Evolutionary conservation across 371 early-diverging fungal genomes (phyloP).

Genomic region (Circinella umbellata): DNA sequence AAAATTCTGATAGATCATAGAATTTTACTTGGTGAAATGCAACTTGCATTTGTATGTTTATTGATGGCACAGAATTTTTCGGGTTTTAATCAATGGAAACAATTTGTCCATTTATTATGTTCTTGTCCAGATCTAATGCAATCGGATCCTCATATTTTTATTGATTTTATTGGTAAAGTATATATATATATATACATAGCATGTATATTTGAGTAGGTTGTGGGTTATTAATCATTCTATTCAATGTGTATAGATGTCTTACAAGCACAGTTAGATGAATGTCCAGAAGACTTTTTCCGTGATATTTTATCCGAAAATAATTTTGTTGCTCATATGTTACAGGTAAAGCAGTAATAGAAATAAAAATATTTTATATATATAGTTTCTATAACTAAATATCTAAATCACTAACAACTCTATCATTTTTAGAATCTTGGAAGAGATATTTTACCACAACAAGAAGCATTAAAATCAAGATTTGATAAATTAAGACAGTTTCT

Average conservation of each 20-base stretch:
- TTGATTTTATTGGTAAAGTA: constrained; percentile 62
- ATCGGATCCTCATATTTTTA: constrained; percentile 47
- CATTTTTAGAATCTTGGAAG: constrained; percentile 35
- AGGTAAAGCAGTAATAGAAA: constrained; percentile 30
- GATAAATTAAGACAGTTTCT: constrained; percentile 43
- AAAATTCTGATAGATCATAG: constrained; percentile 43
- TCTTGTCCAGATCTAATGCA: constrained; percentile 63
- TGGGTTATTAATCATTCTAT: not conserved
- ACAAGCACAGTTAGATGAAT: constrained; percentile 71
- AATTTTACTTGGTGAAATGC: constrained; percentile 78
- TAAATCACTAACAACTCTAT: no score
- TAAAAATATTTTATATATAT: no score
- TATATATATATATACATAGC: not conserved
- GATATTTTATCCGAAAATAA: constrained; percentile 76
- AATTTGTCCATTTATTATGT: constrained; percentile 74
- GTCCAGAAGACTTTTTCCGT: constrained; percentile 82
- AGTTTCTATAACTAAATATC: not conserved
- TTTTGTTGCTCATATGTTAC: constrained; percentile 63
- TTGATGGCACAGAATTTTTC: constrained; percentile 85
- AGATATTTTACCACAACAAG: constrained; percentile 31
- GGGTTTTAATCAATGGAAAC: constrained; percentile 91
- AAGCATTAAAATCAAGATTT: constrained; percentile 35
- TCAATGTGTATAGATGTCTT: constrained; percentile 48
- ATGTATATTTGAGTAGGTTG: not conserved
- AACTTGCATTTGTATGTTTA: constrained; percentile 81